These are phyloP conservation scores for Tolypocladium album DNA, from an alignment of 2,329 filamentous ascomycete genomes.

Conservation along the genomic window DNA sequence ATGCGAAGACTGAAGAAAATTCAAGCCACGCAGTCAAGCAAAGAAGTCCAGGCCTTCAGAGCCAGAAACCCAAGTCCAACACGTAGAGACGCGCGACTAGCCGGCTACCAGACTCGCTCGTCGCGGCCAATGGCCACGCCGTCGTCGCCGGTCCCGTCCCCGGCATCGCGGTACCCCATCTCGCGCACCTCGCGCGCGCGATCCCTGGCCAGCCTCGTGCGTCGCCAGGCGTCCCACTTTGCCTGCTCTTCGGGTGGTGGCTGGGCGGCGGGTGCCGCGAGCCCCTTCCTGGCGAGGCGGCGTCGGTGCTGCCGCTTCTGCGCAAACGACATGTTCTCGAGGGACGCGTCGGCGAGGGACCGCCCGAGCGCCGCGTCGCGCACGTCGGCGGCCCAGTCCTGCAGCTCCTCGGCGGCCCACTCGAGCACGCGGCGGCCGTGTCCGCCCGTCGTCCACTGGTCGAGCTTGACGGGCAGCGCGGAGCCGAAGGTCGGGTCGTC, in stretches of 20 bases:
- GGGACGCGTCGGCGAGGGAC: constrained; percentile 32
- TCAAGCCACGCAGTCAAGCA: not conserved
- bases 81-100: not conserved
- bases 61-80: not conserved
- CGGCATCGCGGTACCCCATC: constrained; percentile 25
- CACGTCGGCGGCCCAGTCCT: constrained; percentile 36
- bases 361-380: constrained; percentile 33
- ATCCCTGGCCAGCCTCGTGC: constrained; percentile 27
- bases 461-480: constrained; percentile 50
- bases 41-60: not conserved
- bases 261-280: constrained; percentile 24
- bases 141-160: constrained; percentile 18
- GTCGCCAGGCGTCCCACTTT: constrained; percentile 34
- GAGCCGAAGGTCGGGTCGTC: constrained; percentile 51
- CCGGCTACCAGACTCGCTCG: constrained; percentile 4
- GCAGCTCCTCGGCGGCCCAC: constrained; percentile 29
- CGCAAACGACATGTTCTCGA: constrained; percentile 31
- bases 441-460: constrained; percentile 49
- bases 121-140: constrained; percentile 19
- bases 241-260: constrained; percentile 27
- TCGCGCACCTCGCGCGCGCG: constrained; percentile 26
- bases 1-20: no score
- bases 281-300: constrained; percentile 37
- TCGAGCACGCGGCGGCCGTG: constrained; percentile 28
- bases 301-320: constrained; percentile 37